Base-by-base conservation (phyloP, 2,329 filamentous ascomycete genomes). In the Colletotrichum paranaense region DNA sequence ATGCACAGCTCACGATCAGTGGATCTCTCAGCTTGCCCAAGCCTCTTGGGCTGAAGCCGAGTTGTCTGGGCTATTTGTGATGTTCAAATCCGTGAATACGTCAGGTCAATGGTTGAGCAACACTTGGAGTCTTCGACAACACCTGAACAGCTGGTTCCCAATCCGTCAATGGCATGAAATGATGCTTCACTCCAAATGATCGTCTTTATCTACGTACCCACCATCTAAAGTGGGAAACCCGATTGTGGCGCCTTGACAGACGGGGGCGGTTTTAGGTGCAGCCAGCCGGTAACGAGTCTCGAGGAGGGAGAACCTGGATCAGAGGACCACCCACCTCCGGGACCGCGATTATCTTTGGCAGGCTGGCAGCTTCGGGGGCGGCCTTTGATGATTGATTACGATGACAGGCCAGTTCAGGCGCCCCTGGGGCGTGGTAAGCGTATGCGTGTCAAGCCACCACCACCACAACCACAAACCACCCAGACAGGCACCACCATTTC, bases 261-360 rank as follows among this genome's bases (percentile, higher is more conserved):
- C 42, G 35, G 19, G 22, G n/a, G 42, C 24, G 16, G 58, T 62
- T 38, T 42, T 49, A 26, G 59, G 46, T 49, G 26, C 58, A 30
- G 24, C 22, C 16, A 42, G 35, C 42, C 42, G 59, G 24, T n/a
- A 46, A 62, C 22, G 4, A 49, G 22, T n/a, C 32, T 22, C 16
- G 8, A 19, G 56, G 19, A 35, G 19, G 32, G 56, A 58, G n/a
- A 58, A 28, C 26, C n/a, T 8, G 9, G 12, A 30, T 1, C 6
- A n/a, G 28, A 19, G 28, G 56, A 32, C 56, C 56, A 35, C 30
- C 19, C 56, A 58, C 56, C 57, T n/a, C 26, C 60, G 60, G 60
- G 42, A 62, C 60, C 60, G 60, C 60, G 60, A 62, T 52, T 62
- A 62, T 62, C 60, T 62, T 19, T 32, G 26, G 35, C 38, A 42